Conservation (phyloP, 441 rosid genomes). For the Pelargonium exstipulatum region DNA sequence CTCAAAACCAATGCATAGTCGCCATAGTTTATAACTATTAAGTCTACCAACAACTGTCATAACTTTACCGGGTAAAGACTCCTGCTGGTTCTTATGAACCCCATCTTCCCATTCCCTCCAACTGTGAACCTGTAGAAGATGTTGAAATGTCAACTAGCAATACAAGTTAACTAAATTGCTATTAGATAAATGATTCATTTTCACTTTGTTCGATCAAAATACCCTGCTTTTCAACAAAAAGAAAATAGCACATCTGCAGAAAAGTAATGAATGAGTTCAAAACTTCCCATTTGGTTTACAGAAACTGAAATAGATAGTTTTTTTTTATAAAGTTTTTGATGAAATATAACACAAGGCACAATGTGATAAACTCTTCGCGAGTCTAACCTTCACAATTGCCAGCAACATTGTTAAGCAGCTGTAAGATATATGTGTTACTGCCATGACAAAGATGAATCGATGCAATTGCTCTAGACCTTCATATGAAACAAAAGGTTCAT, state of each 20-base stretch:
- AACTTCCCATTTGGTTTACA: conserved; percentile 6
- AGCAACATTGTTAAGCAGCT: conserved; percentile 92
- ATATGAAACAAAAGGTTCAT: conserved; percentile 81
- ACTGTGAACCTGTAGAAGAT: conserved; percentile 58
- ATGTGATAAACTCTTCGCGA: not conserved
- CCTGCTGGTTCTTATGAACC: conserved; percentile 57
- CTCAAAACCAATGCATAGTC: not conserved
- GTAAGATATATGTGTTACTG: conserved; percentile 79
- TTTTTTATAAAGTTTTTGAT: no score
- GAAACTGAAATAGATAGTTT: not conserved
- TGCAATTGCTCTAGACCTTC: conserved; percentile 90
- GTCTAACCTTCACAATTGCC: conserved; percentile 73
- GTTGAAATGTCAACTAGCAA: conserved; percentile 16
- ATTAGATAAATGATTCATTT: not conserved
- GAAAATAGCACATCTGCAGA: no score
- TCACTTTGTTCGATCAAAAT: not conserved
- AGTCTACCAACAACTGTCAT: conserved; percentile 1
- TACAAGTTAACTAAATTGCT: not conserved
- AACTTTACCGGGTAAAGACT: conserved; percentile 39
- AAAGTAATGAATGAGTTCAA: not conserved
- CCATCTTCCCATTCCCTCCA: conserved; percentile 88
- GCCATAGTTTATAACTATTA: not conserved
- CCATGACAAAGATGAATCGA: conserved; percentile 94
- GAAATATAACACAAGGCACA: not conserved
- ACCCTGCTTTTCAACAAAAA: not conserved